phyloP scores from a whole-genome alignment of 225 moss, liverwort and hornwort species.

The Bryum argenteum region DNA sequence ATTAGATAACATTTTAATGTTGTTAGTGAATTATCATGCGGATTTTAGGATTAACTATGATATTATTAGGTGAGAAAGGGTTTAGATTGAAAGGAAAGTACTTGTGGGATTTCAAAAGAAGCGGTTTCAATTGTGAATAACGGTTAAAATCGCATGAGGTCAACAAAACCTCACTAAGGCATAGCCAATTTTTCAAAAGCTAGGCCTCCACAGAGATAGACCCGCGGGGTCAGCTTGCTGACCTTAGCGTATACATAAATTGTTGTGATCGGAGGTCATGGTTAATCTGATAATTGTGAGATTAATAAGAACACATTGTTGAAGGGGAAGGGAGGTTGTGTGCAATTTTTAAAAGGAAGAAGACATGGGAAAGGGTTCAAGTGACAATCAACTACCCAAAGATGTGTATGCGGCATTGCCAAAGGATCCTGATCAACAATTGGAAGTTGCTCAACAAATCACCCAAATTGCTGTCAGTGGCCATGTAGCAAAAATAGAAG shows the following conservation, averaged over 20 bases:
- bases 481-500: slow-evolving; percentile 74
- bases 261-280: no score
- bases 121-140: slow-evolving; percentile 36
- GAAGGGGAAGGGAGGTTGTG: not conserved
- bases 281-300: no score
- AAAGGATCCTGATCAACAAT: slow-evolving; percentile 73
- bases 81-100: not conserved
- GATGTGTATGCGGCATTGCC: slow-evolving; percentile 74
- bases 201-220: slow-evolving; percentile 27
- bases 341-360: not conserved
- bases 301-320: not conserved
- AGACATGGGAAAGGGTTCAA: slow-evolving; percentile 44
- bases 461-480: slow-evolving; percentile 77
- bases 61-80: not conserved
- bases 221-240: slow-evolving; percentile 36
- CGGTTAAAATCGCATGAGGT: slow-evolving; percentile 31
- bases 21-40: no score
- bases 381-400: slow-evolving; percentile 66
- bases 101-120: slow-evolving; percentile 22
- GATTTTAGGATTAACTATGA: no score
- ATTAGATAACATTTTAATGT: no score
- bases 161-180: slow-evolving; percentile 6
- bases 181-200: not conserved
- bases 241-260: not conserved
- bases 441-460: slow-evolving; percentile 78